Percentiles rank a stretch among this genome's conserved stretches.
Conservation (phyloP, 2,329 filamentous ascomycete genomes). For the Pseudogymnoascus sp. region DNA sequence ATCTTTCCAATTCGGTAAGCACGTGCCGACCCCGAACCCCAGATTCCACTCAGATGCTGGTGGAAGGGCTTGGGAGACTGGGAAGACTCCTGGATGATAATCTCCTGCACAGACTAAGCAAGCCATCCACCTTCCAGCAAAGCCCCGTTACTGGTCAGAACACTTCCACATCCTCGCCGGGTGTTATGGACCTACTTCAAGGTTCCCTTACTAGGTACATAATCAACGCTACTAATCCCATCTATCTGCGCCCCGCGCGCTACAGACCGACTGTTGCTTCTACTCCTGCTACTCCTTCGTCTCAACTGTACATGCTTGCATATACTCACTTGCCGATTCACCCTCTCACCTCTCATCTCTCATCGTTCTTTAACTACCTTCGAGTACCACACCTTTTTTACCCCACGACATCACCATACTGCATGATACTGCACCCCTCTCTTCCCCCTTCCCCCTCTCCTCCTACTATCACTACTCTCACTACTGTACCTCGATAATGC, state of each 20-base stretch:
- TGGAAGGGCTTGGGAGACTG: background rate
- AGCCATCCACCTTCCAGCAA: background rate
- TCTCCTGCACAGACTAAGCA: background rate
- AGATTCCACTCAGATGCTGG: background rate
- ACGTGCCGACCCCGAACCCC: constrained; percentile 2
- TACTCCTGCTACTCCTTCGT: background rate
- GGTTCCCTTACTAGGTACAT: constrained; percentile 5
- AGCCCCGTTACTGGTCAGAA: constrained; percentile 2
- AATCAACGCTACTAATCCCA: constrained; percentile 2
- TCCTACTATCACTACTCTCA: background rate
- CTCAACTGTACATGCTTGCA: background rate
- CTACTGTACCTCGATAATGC: constrained; percentile 6
- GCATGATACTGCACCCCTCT: constrained; percentile 3
- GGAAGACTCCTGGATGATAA: constrained; percentile 1
- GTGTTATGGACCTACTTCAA: constrained; percentile 5
- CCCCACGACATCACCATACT: constrained; percentile 1
- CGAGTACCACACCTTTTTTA: background rate
- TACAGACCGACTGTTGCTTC: constrained; percentile 1
- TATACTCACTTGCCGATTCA: background rate
- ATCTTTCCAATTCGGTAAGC: constrained; percentile 8
- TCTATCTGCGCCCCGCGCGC: background rate
- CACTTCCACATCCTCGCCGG: background rate
- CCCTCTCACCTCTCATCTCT: background rate
- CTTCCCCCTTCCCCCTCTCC: background rate
- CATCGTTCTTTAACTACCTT: background rate